Evolutionary conservation across 2,329 filamentous ascomycete species (phyloP).

Genomic region (Periglandula ipomoeae): DNA sequence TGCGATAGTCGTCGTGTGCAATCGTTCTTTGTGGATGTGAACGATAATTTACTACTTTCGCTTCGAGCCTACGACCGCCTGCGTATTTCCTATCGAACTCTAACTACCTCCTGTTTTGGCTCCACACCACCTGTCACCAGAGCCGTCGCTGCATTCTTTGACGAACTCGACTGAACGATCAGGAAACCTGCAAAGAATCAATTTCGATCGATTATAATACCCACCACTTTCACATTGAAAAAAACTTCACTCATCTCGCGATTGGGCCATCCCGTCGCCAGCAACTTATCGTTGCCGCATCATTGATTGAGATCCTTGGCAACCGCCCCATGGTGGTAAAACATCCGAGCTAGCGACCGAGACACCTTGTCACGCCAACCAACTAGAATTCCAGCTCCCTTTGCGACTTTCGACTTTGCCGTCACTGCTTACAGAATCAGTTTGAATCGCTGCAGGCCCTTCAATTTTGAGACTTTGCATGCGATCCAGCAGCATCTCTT

Average conservation of each 20-base stretch:
- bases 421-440: background rate
- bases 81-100: background rate
- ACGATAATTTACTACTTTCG: background rate
- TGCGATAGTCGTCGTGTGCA: background rate
- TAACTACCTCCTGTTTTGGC: background rate
- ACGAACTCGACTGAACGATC: background rate
- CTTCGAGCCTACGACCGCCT: background rate
- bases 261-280: background rate
- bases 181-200: background rate
- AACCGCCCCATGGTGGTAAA: constrained; percentile 12
- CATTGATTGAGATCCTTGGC: constrained; percentile 5
- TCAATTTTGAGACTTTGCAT: constrained; percentile 5
- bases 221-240: too few relatives aligned
- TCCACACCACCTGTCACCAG: background rate
- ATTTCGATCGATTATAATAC: background rate
- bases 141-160: background rate
- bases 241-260: too few relatives aligned
- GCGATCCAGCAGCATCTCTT: constrained; percentile 6
- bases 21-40: background rate
- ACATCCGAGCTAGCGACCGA: constrained; percentile 13
- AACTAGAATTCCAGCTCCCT: constrained; percentile 7
- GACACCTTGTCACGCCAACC: constrained; percentile 10
- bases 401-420: background rate
- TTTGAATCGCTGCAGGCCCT: background rate
- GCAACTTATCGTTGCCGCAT: background rate